These are phyloP conservation scores for Powellomyces hirtus DNA, from an alignment of 192 early-diverging fungal species.

Conservation along the genomic window DNA sequence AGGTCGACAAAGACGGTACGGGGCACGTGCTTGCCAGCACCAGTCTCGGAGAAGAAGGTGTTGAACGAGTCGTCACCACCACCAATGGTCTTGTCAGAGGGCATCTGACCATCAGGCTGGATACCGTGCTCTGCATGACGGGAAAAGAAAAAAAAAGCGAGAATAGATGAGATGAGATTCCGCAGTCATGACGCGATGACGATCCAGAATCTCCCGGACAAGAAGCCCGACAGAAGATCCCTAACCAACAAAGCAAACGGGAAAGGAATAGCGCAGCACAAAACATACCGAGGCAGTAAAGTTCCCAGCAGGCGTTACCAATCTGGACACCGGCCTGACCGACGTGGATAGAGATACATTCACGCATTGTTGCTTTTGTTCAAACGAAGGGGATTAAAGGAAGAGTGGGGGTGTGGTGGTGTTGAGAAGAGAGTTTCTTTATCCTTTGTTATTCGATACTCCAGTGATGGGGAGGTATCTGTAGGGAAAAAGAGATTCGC, in stretches of 20 bases:
- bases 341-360: conserved; percentile 81
- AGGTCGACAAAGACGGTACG: conserved; percentile 95
- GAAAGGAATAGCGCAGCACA: not conserved
- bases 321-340: conserved; percentile 99
- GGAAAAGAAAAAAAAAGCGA: not conserved
- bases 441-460: conserved; percentile 7
- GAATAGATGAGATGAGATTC: no score
- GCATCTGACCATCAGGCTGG: conserved; percentile 89
- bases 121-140: conserved; percentile 89
- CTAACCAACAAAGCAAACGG: not conserved
- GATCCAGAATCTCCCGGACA: no score
- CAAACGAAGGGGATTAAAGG: not conserved
- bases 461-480: no score
- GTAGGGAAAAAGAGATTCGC: conserved; percentile 3
- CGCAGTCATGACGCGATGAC: no score
- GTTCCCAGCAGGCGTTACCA: conserved; percentile 99
- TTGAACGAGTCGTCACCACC: conserved; percentile 88
- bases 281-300: conserved; percentile 69
- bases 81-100: conserved; percentile 74
- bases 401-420: not conserved
- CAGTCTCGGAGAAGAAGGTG: conserved; percentile 99
- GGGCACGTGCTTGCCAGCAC: conserved; percentile 98
- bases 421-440: not conserved
- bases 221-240: not conserved
- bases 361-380: conserved; percentile 54